A percentile compares a stretch with the other conserved stretches of the same genome.
phyloP scores from a whole-genome alignment of 148 eudicot species.

The Suaeda aralocaspica region DNA sequence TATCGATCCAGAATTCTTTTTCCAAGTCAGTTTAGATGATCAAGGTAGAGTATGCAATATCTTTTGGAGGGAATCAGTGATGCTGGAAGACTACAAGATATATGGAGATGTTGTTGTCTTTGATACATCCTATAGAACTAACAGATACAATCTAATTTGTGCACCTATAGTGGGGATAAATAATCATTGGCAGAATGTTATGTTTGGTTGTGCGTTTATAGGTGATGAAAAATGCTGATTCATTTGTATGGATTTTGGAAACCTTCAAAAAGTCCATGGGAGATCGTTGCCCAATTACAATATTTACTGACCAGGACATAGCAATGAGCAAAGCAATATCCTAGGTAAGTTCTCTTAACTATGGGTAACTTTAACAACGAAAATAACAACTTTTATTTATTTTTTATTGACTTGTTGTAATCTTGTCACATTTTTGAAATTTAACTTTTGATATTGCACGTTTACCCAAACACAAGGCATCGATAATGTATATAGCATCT shows the following conservation, averaged over 20 bases:
- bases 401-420: too few species aligned
- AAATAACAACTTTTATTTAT: background rate
- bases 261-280: background rate
- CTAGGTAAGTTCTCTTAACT: background rate
- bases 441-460: too few species aligned
- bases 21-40: background rate
- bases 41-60: background rate
- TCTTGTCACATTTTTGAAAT: too few species aligned
- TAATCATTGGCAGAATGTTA: too few species aligned
- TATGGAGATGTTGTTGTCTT: background rate
- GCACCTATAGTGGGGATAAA: background rate
- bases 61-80: slow-evolving; percentile 6
- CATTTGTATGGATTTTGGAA: background rate
- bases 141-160: background rate
- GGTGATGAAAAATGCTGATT: background rate
- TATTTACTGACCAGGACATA: slow-evolving; percentile 3
- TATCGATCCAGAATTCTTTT: background rate
- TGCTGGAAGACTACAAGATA: background rate
- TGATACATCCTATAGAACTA: background rate
- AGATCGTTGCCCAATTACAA: background rate
- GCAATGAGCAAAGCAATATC: background rate
- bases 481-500: background rate
- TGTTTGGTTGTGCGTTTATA: too few species aligned
- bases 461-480: background rate
- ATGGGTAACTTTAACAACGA: too few species aligned